Evolutionary conservation across 78 protist genomes (phyloP), one percentile per base, ranked within the genome.

Genomic region (Neovahlkampfia damariscottae): DNA sequence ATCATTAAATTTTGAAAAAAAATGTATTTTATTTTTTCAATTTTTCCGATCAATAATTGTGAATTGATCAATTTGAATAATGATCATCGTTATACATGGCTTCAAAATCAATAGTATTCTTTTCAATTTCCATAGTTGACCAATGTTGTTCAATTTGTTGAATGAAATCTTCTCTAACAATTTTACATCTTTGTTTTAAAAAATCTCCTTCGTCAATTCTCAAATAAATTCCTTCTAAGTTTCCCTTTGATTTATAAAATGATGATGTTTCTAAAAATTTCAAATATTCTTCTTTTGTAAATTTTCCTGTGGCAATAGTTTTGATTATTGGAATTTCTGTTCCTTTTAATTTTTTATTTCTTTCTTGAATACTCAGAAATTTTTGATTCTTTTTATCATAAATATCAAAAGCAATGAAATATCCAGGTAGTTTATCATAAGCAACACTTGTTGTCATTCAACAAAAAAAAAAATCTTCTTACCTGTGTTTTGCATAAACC

Each of bases 341-440:
- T 5, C 6, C 5, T 7, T 27, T 8, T 30, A 76, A 7, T 40
- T 34, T 7, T 6, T 5, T 40, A 31, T 76, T 68, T 19, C 79
- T 5, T 5, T 40, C 5, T 5, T 6, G 5, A 6, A 71, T 36
- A 6, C 41, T 5, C 67, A 78, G 78, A 6, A 69, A 78, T 9
- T 41, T 3, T 27, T 70, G 5, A 4, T 29, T 31, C 28, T 40
- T 8, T 1, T 76, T 30, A 68, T 69, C 67, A 38, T 30, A 83
- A 29, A 83, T 29, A 67, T 83, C 87, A 59, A 83, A 83, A n/a
- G 87, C 87, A 9, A 83, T 3, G 37, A 83, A 83, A 72, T 28
- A 41, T 19, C 67, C 84, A 19, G 87, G 87, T 67, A 83, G 84
- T 5, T 4, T 3, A 0, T 1, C n/a, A 41, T 83, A 83, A 10